A percentile compares a stretch with the other conserved stretches of the same genome.
These are phyloP conservation scores for Claviceps capensis DNA, from an alignment of 2,329 filamentous ascomycete species.

Conservation along the genomic window DNA sequence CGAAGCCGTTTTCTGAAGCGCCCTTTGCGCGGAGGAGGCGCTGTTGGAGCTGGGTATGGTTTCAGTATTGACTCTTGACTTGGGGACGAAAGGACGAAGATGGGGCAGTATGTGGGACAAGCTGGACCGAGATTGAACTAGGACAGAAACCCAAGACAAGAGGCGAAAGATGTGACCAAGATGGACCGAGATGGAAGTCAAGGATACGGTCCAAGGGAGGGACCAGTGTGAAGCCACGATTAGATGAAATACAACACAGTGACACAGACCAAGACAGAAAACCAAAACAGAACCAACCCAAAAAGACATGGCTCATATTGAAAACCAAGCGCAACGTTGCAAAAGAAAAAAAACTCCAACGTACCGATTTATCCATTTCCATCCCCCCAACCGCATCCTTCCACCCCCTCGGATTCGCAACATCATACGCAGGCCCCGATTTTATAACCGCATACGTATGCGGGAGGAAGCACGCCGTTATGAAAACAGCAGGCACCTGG, in stretches of 20 bases:
- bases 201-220: too few relatives aligned
- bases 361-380: constrained; percentile 18
- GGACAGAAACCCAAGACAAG: too few relatives aligned
- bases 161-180: too few relatives aligned
- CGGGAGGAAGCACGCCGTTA: constrained; percentile 19
- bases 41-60: constrained; percentile 32
- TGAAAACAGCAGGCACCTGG: constrained; percentile 28
- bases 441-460: constrained; percentile 18
- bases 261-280: too few relatives aligned
- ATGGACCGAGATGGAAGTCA: neutral
- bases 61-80: neutral
- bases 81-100: too few relatives aligned
- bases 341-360: neutral
- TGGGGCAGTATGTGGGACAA: too few relatives aligned
- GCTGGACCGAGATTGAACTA: too few relatives aligned
- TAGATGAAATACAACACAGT: too few relatives aligned
- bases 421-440: constrained; percentile 23
- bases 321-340: neutral
- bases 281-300: neutral
- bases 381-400: constrained; percentile 18
- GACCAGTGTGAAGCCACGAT: neutral
- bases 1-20: constrained; percentile 29
- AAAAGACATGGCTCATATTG: neutral
- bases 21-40: constrained; percentile 39
- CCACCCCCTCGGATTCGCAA: constrained; percentile 24